Percentiles rank a stretch among this genome's conserved stretches.
These are phyloP conservation scores for Amylocystis lapponica DNA, from an alignment of 768 basidiomycete genomes.

Conservation along the genomic window DNA sequence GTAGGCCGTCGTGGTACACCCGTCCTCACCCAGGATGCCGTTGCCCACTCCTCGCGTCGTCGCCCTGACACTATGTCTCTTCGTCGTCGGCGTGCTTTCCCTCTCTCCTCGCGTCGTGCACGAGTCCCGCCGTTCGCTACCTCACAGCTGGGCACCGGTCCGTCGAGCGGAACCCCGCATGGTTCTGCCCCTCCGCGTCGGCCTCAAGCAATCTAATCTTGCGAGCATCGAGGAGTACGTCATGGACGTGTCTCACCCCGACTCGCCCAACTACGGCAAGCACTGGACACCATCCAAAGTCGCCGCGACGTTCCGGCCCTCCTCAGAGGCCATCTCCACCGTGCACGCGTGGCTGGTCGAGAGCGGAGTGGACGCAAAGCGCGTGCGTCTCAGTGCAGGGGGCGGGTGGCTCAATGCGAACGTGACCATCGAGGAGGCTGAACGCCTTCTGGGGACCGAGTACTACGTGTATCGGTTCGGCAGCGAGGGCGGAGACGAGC, in stretches of 20 bases:
- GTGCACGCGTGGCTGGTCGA: conserved; percentile 40
- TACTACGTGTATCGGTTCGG: conserved; percentile 57
- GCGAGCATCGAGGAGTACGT: conserved; percentile 40
- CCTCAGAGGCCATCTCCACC: conserved; percentile 32
- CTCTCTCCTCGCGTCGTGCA: conserved; percentile 34
- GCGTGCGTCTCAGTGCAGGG: conserved; percentile 32
- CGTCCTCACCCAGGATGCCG: too few relatives aligned
- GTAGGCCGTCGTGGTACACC: too few relatives aligned
- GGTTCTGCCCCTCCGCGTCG: conserved; percentile 44
- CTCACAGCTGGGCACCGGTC: conserved; percentile 35
- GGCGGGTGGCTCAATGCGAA: conserved; percentile 40
- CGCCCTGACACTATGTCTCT: too few relatives aligned
- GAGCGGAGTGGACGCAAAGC: conserved; percentile 33
- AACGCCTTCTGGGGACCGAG: conserved; percentile 37
- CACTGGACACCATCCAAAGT: conserved; percentile 43
- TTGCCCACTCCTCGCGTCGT: too few relatives aligned
- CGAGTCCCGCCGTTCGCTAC: conserved; percentile 19
- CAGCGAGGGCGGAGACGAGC: conserved; percentile 40
- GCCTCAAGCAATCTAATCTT: conserved; percentile 41
- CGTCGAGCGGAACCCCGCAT: conserved; percentile 30
- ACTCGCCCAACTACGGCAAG: conserved; percentile 43
- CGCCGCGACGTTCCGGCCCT: conserved; percentile 41
- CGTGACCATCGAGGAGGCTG: conserved; percentile 37
- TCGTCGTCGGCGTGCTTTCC: too few relatives aligned
- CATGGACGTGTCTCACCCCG: conserved; percentile 44